These are phyloP conservation scores for Mycena latifolia DNA, from an alignment of 768 basidiomycete species.

Conservation along the genomic window DNA sequence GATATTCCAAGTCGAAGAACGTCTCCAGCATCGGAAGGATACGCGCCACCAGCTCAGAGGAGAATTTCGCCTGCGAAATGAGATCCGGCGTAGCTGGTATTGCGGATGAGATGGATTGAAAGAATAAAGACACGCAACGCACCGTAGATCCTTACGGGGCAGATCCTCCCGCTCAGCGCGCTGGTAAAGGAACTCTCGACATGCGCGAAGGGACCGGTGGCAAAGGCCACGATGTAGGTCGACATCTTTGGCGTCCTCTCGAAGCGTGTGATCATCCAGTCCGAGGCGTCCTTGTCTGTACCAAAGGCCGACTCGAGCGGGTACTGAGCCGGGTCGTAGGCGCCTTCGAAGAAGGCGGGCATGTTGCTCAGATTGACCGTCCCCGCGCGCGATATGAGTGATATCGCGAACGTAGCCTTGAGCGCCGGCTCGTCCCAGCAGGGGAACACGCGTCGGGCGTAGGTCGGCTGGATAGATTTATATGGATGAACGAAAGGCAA, in stretches of 20 bases:
- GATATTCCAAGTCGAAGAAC: constrained; percentile 79
- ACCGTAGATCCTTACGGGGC: constrained; percentile 76
- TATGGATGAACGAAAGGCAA: background rate
- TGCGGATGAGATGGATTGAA: background rate
- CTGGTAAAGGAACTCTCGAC: constrained; percentile 71
- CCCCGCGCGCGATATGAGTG: constrained; percentile 66
- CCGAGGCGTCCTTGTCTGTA: constrained; percentile 30
- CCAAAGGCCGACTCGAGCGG: constrained; percentile 42
- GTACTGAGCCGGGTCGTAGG: constrained; percentile 36
- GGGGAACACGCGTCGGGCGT: constrained; percentile 69
- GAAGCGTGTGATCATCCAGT: constrained; percentile 74
- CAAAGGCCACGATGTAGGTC: constrained; percentile 75
- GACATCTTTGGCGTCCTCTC: constrained; percentile 74
- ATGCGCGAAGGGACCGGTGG: constrained; percentile 68
- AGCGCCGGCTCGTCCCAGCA: constrained; percentile 82
- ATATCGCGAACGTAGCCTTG: constrained; percentile 71
- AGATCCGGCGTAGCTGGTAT: constrained; percentile 65
- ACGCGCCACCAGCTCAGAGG: constrained; percentile 70
- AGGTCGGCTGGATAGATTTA: constrained; percentile 66
- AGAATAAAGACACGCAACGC: background rate
- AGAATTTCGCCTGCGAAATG: constrained; percentile 70
- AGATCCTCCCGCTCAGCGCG: constrained; percentile 65
- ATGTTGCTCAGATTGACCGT: constrained; percentile 77
- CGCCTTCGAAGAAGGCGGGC: constrained; percentile 58
- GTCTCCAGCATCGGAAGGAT: constrained; percentile 76